Evolutionary conservation across 768 basidiomycete species (phyloP).

Genomic region (Strobilomyces confusus): DNA sequence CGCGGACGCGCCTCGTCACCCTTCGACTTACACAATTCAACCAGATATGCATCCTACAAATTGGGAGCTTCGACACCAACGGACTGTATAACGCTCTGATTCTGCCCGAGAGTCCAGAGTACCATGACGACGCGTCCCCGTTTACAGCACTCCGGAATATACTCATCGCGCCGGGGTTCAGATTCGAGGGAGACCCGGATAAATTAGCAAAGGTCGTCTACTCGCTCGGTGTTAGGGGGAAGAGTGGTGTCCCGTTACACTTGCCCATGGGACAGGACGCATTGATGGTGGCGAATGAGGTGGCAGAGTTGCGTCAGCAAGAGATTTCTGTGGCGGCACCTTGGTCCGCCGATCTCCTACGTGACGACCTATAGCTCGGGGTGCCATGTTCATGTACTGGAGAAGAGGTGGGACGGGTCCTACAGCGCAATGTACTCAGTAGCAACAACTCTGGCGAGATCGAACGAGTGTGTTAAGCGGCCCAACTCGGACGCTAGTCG

Average conservation of each 20-base stretch:
- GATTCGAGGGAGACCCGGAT: constrained; percentile 8
- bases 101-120: constrained; percentile 8
- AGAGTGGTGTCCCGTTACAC: constrained; percentile 5
- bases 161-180: not conserved
- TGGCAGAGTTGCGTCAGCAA: not conserved
- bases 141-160: not conserved
- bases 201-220: constrained; percentile 11
- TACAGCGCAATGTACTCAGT: not conserved
- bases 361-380: not conserved
- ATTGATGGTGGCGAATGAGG: not conserved
- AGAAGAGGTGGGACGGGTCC: too few relatives aligned
- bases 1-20: not conserved
- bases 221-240: not conserved
- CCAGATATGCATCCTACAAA: constrained; percentile 20
- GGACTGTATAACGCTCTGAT: not conserved
- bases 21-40: not conserved
- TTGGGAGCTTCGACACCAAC: constrained; percentile 15
- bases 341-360: constrained; percentile 11
- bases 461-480: too few relatives aligned
- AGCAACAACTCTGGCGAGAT: too few relatives aligned
- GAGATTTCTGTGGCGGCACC: constrained; percentile 2
- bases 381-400: too few relatives aligned
- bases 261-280: not conserved
- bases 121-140: constrained; percentile 1
- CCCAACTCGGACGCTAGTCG: too few relatives aligned